A percentile compares a stretch with the other conserved stretches of the same genome.
These are phyloP conservation scores for Carex myosuroides DNA, from an alignment of 176 grass and related monocot species.

Conservation along the genomic window DNA sequence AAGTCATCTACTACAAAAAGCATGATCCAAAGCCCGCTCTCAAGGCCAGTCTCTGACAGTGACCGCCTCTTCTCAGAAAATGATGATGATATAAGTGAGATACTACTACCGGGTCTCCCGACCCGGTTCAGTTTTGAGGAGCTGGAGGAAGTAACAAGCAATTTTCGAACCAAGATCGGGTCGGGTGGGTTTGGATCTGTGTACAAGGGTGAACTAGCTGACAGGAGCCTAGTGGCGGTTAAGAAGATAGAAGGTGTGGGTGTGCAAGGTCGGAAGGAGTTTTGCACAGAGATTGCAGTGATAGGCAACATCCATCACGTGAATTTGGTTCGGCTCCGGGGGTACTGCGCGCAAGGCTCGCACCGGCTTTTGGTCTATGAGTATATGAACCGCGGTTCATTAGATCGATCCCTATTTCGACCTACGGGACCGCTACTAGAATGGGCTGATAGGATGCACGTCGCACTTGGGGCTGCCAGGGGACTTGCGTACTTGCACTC, in stretches of 20 bases:
- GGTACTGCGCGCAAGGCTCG: slow-evolving; percentile 53
- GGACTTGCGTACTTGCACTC: slow-evolving; percentile 84
- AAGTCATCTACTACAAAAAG: slow-evolving; percentile 15
- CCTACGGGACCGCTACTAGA: slow-evolving; percentile 23
- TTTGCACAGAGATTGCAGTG: slow-evolving; percentile 85
- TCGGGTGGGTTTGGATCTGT: slow-evolving; percentile 66
- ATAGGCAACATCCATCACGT: slow-evolving; percentile 89
- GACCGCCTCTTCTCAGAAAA: slow-evolving; percentile 33
- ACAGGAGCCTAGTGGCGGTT: slow-evolving; percentile 51
- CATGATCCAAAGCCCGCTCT: slow-evolving; percentile 15
- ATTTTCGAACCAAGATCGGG: slow-evolving; percentile 54
- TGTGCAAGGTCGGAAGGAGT: slow-evolving; percentile 67
- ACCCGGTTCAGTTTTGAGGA: slow-evolving; percentile 50
- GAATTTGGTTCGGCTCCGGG: slow-evolving; percentile 74
- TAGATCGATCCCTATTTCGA: slow-evolving; percentile 59
- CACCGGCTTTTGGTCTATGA: slow-evolving; percentile 68
- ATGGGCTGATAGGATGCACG: slow-evolving; percentile 59
- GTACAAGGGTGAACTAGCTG: slow-evolving; percentile 58
- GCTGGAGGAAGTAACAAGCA: slow-evolving; percentile 53
- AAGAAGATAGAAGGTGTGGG: slow-evolving; percentile 67
- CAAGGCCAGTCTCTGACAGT: slow-evolving; percentile 39
- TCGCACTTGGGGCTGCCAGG: slow-evolving; percentile 58
- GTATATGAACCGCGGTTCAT: slow-evolving; percentile 73
- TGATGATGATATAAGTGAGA: slow-evolving; percentile 32
- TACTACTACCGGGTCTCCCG: slow-evolving; percentile 60